These are phyloP conservation scores for Hymenoscyphus linearis DNA, from an alignment of 2,329 filamentous ascomycete species.

Conservation along the genomic window DNA sequence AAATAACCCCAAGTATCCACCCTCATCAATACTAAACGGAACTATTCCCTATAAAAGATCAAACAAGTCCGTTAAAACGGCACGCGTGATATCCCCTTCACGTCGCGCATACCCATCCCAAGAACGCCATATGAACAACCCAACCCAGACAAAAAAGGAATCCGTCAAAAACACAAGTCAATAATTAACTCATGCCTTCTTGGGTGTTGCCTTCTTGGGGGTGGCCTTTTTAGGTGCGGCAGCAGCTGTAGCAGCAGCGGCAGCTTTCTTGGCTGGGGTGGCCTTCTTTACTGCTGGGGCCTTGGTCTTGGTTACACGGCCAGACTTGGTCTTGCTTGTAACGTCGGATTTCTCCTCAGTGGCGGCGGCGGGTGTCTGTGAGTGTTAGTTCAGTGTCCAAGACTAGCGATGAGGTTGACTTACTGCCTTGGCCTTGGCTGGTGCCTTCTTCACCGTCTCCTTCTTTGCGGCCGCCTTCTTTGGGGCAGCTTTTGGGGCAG, in stretches of 20 bases:
- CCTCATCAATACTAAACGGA: conserved; percentile 15
- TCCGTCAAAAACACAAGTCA: conserved; percentile 4
- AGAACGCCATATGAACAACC: conserved; percentile 23
- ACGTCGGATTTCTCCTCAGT: conserved; percentile 58
- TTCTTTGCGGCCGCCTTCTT: conserved; percentile 31
- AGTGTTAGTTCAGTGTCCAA: conserved; percentile 15
- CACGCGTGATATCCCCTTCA: conserved; percentile 16
- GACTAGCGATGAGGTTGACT: conserved; percentile 11
- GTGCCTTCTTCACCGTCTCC: conserved; percentile 28
- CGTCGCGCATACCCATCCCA: conserved; percentile 17
- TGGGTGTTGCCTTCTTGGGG: conserved; percentile 23
- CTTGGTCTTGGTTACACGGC: conserved; percentile 64
- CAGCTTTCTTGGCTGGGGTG: conserved; percentile 25
- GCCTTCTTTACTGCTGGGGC: conserved; percentile 47
- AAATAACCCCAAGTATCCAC: conserved; percentile 4
- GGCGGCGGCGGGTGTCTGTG: conserved; percentile 59
- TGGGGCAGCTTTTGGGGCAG: conserved; percentile 25
- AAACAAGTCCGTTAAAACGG: conserved; percentile 15
- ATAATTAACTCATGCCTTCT: conserved; percentile 22
- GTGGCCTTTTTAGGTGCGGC: conserved; percentile 36
- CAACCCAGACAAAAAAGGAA: conserved; percentile 9
- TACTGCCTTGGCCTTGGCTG: conserved; percentile 23
- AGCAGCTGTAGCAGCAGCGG: too few relatives aligned
- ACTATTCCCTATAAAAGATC: conserved; percentile 8
- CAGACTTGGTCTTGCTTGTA: conserved; percentile 66